Percentiles rank a stretch among this genome's conserved stretches.
Evolutionary conservation across 495 filamentous ascomycete genomes (phyloP).

Genomic region (Penicillium cinerascens): DNA sequence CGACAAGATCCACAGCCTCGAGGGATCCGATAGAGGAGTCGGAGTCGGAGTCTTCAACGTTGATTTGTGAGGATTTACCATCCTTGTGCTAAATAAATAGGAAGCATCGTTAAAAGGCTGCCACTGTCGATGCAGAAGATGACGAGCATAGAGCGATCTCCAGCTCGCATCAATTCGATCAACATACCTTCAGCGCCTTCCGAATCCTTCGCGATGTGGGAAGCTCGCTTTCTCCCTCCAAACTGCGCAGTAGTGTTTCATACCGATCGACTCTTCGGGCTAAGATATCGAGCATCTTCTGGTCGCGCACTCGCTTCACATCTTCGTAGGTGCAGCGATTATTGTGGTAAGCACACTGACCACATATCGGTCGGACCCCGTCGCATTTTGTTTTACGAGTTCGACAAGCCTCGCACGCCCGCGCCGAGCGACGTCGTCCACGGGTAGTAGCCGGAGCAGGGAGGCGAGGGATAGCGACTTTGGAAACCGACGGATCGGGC

Average conservation of each 20-base stretch:
- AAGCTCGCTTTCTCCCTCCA: constrained; percentile 31
- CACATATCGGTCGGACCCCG: constrained; percentile 50
- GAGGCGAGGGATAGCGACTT: constrained; percentile 36
- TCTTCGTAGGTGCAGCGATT: constrained; percentile 51
- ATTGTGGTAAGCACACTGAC: constrained; percentile 49
- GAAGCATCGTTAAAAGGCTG: constrained; percentile 1
- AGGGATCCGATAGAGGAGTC: constrained; percentile 51
- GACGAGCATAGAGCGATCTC: neutral
- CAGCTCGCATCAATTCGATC: neutral
- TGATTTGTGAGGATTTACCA: constrained; percentile 4
- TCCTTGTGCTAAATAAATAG: constrained; percentile 5
- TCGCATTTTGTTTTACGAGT: constrained; percentile 64
- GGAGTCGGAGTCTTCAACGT: constrained; percentile 31
- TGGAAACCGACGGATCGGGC: constrained; percentile 6
- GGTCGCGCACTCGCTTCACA: constrained; percentile 56
- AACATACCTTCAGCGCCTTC: constrained; percentile 32
- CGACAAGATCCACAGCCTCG: constrained; percentile 53
- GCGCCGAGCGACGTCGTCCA: constrained; percentile 36
- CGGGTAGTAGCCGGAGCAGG: constrained; percentile 1
- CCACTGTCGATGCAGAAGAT: neutral
- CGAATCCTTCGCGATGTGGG: constrained; percentile 31
- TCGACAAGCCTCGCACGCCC: constrained; percentile 70
- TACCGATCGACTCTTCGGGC: constrained; percentile 43
- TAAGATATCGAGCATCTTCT: constrained; percentile 43
- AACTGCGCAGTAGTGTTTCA: constrained; percentile 39